Evolutionary conservation across 2,329 filamentous ascomycete species (phyloP).

Genomic region (Aspergillus ochraceoroseus): DNA sequence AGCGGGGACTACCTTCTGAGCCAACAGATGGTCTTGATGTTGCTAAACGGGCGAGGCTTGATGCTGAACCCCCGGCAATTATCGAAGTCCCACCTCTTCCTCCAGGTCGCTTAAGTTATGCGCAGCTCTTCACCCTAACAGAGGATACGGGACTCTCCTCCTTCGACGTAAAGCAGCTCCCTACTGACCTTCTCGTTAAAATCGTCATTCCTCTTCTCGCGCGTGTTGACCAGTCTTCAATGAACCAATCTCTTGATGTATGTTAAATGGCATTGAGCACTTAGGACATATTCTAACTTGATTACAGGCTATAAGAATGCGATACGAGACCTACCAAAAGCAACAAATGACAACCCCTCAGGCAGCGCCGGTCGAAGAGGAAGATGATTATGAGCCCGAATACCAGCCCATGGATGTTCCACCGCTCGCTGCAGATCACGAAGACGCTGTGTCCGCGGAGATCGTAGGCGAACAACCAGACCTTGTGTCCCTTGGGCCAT

Average conservation of each 20-base stretch:
- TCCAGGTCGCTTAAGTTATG: slow-evolving; percentile 70
- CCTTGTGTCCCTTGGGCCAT: slow-evolving; percentile 62
- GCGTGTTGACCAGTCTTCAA: slow-evolving; percentile 61
- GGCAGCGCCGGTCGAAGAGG: slow-evolving; percentile 49
- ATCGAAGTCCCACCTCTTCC: slow-evolving; percentile 64
- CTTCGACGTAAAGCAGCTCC: slow-evolving; percentile 79
- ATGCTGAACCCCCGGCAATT: slow-evolving; percentile 47
- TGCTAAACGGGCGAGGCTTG: slow-evolving; percentile 74
- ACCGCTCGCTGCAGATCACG: slow-evolving; percentile 32
- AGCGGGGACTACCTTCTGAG: slow-evolving; percentile 67
- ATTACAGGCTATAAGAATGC: slow-evolving; percentile 37
- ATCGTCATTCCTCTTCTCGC: slow-evolving; percentile 76
- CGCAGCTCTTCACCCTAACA: slow-evolving; percentile 82
- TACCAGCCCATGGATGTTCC: slow-evolving; percentile 64
- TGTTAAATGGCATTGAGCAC: slow-evolving; percentile 25
- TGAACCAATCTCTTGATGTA: slow-evolving; percentile 70
- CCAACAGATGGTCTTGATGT: slow-evolving; percentile 67
- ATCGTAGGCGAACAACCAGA: slow-evolving; percentile 64
- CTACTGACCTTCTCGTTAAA: slow-evolving; percentile 67
- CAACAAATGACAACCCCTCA: slow-evolving; percentile 35
- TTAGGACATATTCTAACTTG: slow-evolving; percentile 14
- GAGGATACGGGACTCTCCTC: slow-evolving; percentile 65
- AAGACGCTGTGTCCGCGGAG: slow-evolving; percentile 72
- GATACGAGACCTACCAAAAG: slow-evolving; percentile 37
- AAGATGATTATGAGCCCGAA: slow-evolving; percentile 90